Conservation (phyloP, 2,329 filamentous ascomycete genomes). For the Aureobasidium sp. region DNA sequence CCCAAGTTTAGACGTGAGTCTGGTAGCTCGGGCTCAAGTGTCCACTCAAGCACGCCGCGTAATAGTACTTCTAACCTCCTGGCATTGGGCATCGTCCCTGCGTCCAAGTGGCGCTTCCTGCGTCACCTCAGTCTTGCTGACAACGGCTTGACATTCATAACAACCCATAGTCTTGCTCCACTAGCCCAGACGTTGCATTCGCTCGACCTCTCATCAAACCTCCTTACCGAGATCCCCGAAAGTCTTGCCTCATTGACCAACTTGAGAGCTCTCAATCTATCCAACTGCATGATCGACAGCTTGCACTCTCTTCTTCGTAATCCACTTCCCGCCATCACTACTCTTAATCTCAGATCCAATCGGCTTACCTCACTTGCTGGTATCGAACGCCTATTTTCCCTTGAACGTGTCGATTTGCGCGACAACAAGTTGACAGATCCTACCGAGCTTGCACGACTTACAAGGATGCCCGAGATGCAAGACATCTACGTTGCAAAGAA, state of each 20-base stretch:
- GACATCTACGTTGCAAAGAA: slow-evolving; percentile 93
- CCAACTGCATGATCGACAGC: slow-evolving; percentile 96
- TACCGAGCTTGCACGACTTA: slow-evolving; percentile 80
- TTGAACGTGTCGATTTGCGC: slow-evolving; percentile 84
- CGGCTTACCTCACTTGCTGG: slow-evolving; percentile 80
- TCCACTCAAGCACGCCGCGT: slow-evolving; percentile 45
- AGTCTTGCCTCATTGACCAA: slow-evolving; percentile 78
- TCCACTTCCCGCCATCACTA: slow-evolving; percentile 86
- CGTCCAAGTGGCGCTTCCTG: slow-evolving; percentile 91
- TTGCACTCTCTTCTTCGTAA: slow-evolving; percentile 79
- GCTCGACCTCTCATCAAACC: slow-evolving; percentile 83
- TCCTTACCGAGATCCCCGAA: slow-evolving; percentile 91
- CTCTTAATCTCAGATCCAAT: slow-evolving; percentile 85
- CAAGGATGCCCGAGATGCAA: slow-evolving; percentile 80
- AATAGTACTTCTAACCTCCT: slow-evolving; percentile 75
- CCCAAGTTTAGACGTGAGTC: slow-evolving; percentile 82
- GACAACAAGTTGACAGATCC: slow-evolving; percentile 91
- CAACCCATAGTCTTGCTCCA: slow-evolving; percentile 67
- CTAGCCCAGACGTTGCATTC: slow-evolving; percentile 85
- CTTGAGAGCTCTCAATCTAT: slow-evolving; percentile 86
- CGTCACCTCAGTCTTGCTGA: slow-evolving; percentile 87
- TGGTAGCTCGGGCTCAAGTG: slow-evolving; percentile 82
- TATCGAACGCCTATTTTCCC: slow-evolving; percentile 76
- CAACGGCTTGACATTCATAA: slow-evolving; percentile 78
- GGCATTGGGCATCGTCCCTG: slow-evolving; percentile 62